Evolutionary conservation across 257 asterid species (phyloP).

Genomic region (Solanum corneliomulleri): DNA sequence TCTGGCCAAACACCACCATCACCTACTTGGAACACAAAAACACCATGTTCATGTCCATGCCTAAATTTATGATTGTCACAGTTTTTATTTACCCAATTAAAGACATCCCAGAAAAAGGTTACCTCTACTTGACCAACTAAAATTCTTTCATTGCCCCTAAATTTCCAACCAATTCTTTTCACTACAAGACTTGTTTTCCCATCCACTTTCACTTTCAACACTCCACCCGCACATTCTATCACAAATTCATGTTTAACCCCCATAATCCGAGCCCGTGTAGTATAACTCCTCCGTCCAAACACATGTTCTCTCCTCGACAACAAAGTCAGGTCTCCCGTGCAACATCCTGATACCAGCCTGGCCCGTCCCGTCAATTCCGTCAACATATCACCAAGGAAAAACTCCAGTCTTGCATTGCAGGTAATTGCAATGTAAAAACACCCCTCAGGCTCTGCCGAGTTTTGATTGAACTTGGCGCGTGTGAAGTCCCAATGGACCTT

Average conservation of each 20-base stretch:
- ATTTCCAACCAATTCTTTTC: constrained; percentile 27
- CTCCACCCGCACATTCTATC: constrained; percentile 24
- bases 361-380: constrained; percentile 2
- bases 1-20: constrained; percentile 32
- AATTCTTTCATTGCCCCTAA: constrained; percentile 27
- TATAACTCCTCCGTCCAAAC: constrained; percentile 18
- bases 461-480: constrained; percentile 8
- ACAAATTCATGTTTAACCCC: constrained; percentile 23
- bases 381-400: constrained; percentile 17
- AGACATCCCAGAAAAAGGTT: constrained; percentile 27
- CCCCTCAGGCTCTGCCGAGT: constrained; percentile 25
- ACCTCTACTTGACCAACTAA: constrained; percentile 19
- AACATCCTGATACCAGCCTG: not conserved
- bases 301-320: constrained; percentile 23
- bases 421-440: constrained; percentile 16
- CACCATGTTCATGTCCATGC: constrained; percentile 11
- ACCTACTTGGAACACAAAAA: constrained; percentile 26
- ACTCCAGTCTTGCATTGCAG: constrained; percentile 12
- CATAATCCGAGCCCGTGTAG: constrained; percentile 12
- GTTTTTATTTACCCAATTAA: constrained; percentile 21
- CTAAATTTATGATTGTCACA: not conserved
- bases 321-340: constrained; percentile 2
- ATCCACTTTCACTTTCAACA: constrained; percentile 23
- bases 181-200: constrained; percentile 14
- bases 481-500: constrained; percentile 28